Conservation (phyloP, 805 yeast genomes). For the Lipomyces oligophaga region DNA sequence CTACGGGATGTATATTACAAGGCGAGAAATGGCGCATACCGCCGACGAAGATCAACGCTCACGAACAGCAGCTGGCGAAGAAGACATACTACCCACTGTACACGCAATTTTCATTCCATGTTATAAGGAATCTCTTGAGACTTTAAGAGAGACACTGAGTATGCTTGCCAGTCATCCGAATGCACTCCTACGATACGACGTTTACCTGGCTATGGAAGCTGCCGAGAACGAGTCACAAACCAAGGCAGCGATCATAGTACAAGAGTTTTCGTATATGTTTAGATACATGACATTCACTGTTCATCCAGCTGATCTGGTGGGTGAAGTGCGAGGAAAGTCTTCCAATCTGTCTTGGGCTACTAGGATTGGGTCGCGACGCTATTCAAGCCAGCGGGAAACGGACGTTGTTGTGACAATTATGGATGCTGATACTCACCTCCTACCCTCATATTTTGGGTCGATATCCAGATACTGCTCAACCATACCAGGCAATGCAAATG, state of each 20-base stretch:
- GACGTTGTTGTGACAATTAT: constrained; percentile 25
- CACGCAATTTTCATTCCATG: constrained; percentile 29
- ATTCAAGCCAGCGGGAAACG: background rate
- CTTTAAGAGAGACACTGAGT: constrained; percentile 24
- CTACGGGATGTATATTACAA: constrained; percentile 22
- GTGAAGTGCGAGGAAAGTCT: constrained; percentile 29
- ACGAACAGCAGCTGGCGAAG: background rate
- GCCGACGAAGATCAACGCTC: background rate
- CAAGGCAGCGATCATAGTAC: constrained; percentile 13
- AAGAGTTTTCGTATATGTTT: constrained; percentile 14
- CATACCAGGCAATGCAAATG: background rate
- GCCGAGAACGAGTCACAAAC: constrained; percentile 13
- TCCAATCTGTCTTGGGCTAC: constrained; percentile 30
- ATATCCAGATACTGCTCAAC: constrained; percentile 11
- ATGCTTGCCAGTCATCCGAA: constrained; percentile 23
- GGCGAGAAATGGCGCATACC: background rate
- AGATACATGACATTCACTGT: constrained; percentile 17
- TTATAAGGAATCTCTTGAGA: constrained; percentile 21
- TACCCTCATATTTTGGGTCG: constrained; percentile 17
- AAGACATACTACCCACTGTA: background rate
- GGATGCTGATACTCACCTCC: constrained; percentile 30
- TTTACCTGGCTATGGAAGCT: constrained; percentile 26
- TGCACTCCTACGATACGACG: constrained; percentile 20
- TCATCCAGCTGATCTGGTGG: constrained; percentile 22
- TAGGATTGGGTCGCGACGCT: constrained; percentile 13